Conservation (phyloP, 2,329 filamentous ascomycete species). For the Talaromyces sp. region DNA sequence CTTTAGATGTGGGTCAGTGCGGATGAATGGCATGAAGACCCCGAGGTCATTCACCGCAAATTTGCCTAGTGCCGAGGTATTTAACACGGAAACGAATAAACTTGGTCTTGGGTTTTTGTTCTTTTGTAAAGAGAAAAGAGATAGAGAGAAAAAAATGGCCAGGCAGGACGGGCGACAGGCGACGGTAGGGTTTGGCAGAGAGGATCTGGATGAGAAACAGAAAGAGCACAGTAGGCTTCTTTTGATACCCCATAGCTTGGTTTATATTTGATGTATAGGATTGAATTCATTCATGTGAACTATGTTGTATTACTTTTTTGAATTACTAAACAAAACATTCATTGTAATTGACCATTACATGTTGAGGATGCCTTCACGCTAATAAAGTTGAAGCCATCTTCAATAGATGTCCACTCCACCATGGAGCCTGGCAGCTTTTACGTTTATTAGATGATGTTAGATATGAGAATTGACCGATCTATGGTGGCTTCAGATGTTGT, state of each 20-base stretch:
- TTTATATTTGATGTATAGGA: conserved; percentile 12
- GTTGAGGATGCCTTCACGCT: too few species aligned
- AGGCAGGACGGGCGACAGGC: conserved; percentile 1
- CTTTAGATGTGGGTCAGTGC: conserved; percentile 97
- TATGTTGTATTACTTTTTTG: conserved; percentile 10
- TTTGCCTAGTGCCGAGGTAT: conserved; percentile 58
- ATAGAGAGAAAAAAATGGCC: neutral
- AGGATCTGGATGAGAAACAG: conserved; percentile 7
- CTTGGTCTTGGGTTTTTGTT: neutral
- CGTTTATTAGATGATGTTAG: too few species aligned
- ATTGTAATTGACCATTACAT: neutral
- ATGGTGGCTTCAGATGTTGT: too few species aligned
- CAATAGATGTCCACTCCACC: too few species aligned
- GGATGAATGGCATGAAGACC: conserved; percentile 99
- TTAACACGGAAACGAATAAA: neutral
- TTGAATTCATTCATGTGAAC: conserved; percentile 10
- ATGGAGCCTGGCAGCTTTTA: too few species aligned
- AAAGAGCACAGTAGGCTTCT: conserved; percentile 7
- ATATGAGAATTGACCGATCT: too few species aligned
- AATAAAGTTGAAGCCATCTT: too few species aligned
- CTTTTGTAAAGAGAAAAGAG: neutral
- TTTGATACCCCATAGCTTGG: conserved; percentile 13
- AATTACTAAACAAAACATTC: neutral
- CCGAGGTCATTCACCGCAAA: conserved; percentile 97
- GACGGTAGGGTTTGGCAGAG: neutral